Evolutionary conservation across 129 eudicot genomes (phyloP).

Genomic region (Pseudognaphalium luteoalbum): DNA sequence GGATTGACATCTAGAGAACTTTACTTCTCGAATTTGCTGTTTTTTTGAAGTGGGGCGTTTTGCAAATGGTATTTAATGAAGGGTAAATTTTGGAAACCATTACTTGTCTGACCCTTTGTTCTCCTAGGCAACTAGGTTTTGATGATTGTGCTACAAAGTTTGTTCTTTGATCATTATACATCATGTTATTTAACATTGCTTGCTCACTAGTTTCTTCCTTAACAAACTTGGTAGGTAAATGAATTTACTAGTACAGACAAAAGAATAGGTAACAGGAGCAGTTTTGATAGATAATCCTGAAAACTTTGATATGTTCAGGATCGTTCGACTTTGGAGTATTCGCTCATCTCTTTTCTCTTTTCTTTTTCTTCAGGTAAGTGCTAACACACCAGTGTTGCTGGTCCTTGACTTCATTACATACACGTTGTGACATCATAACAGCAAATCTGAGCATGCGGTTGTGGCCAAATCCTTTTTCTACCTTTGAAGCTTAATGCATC

Average conservation of each 20-base stretch:
- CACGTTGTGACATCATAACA: background rate
- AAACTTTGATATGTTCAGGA: background rate
- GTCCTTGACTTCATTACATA: background rate
- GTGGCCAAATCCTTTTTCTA: background rate
- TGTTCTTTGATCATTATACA: background rate
- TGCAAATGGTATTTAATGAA: background rate
- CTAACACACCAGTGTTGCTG: background rate
- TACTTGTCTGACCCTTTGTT: background rate
- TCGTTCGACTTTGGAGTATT: background rate
- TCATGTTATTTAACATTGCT: background rate
- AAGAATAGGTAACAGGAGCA: background rate
- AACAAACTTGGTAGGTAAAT: background rate
- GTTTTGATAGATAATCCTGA: background rate
- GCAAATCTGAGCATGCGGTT: slow-evolving; percentile 3
- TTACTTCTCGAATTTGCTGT: background rate
- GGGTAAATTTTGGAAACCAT: background rate
- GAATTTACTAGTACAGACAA: background rate
- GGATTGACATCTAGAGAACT: background rate
- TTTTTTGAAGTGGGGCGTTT: background rate
- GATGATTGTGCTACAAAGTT: background rate
- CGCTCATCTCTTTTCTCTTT: background rate
- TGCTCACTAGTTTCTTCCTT: background rate
- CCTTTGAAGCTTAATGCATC: background rate
- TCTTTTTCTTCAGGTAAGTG: background rate
- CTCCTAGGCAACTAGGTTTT: background rate